Evolutionary conservation across 2,329 filamentous ascomycete genomes (phyloP).

Genomic region (Nemania abortiva): DNA sequence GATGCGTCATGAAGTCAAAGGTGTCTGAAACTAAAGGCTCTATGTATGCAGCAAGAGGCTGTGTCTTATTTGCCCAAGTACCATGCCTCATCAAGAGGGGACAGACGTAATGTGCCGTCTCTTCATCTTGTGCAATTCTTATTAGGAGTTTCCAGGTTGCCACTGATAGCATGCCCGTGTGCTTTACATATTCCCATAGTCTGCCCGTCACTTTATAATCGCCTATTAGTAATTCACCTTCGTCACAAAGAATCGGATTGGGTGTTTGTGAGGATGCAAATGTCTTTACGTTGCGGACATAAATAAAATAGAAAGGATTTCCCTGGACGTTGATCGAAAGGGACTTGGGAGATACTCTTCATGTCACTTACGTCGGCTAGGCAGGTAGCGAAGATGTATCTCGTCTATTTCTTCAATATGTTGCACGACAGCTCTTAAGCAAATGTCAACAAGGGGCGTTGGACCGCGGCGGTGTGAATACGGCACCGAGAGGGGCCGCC

Average conservation of each 20-base stretch:
- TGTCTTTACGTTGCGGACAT: not conserved
- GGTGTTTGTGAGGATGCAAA: not conserved
- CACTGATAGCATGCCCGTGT: not conserved
- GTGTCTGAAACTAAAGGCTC: constrained; percentile 54
- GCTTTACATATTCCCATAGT: constrained; percentile 12
- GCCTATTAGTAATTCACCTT: constrained; percentile 11
- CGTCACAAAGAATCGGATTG: not conserved
- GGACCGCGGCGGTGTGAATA: not conserved
- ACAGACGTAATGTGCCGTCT: constrained; percentile 8
- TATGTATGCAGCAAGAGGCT: constrained; percentile 53
- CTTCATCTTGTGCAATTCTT: not conserved
- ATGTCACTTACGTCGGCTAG: constrained; percentile 19
- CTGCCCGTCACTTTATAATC: constrained; percentile 13
- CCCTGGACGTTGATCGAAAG: not conserved
- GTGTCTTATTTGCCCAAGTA: not conserved
- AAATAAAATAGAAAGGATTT: not conserved
- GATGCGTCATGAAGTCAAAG: constrained; percentile 49
- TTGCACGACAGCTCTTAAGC: not conserved
- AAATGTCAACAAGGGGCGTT: constrained; percentile 23
- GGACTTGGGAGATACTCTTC: not conserved
- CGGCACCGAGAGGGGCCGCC: not conserved
- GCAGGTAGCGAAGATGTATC: constrained; percentile 26
- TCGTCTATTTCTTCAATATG: constrained; percentile 17
- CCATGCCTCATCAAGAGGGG: constrained; percentile 17
- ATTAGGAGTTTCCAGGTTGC: constrained; percentile 32